Evolutionary conservation across 106 monocot species (phyloP).

Genomic region (Vanilla planifolia): DNA sequence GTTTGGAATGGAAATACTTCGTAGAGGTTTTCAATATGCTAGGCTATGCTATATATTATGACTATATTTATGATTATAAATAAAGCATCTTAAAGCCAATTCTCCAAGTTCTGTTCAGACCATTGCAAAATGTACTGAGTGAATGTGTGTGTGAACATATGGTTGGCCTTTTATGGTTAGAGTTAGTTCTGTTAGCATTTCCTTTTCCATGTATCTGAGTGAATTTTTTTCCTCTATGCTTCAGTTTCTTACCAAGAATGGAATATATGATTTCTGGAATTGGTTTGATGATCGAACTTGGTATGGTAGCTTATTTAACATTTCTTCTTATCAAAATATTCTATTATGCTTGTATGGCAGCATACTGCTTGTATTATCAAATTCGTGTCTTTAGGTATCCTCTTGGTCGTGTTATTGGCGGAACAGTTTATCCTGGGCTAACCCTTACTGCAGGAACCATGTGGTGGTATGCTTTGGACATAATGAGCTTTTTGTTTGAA

Average conservation of each 20-base stretch:
- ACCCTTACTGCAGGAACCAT: constrained; percentile 91
- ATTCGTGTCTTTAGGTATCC: constrained; percentile 66
- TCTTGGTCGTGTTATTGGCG: constrained; percentile 99
- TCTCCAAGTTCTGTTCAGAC: neutral
- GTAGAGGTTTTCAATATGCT: too few species aligned
- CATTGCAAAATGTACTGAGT: neutral
- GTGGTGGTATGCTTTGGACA: constrained; percentile 64
- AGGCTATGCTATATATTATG: too few species aligned
- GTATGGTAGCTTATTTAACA: constrained; percentile 22
- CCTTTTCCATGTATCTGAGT: constrained; percentile 5
- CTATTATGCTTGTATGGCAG: neutral
- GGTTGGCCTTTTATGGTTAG: neutral
- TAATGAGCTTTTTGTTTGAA: neutral
- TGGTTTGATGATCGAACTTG: constrained; percentile 99
- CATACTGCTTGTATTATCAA: neutral
- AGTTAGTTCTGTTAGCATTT: neutral
- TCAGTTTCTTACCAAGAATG: constrained; percentile 95
- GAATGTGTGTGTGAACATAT: neutral
- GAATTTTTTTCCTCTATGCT: constrained; percentile 9
- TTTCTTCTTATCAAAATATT: neutral
- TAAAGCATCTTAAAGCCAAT: too few species aligned
- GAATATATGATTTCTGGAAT: constrained; percentile 99
- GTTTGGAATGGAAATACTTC: too few species aligned
- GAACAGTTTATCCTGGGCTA: constrained; percentile 96
- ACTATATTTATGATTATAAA: too few species aligned